phyloP scores from a whole-genome alignment of 2,329 filamentous ascomycete species.

The Cryoendolithus antarcticus region DNA sequence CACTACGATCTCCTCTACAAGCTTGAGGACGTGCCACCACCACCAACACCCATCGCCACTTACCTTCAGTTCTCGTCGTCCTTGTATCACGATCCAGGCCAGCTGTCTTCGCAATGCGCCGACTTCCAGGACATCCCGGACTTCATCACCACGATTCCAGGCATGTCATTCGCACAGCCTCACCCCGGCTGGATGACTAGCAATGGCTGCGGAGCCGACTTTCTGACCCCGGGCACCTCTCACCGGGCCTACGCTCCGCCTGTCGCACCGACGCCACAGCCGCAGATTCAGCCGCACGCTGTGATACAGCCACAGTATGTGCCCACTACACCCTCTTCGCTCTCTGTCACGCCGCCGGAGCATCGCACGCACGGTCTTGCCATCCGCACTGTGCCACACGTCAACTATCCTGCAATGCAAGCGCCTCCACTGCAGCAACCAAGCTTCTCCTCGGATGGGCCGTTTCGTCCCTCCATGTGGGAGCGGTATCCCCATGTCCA shows the following conservation, averaged over 20 bases:
- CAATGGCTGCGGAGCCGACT: slow-evolving; percentile 16
- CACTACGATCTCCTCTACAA: slow-evolving; percentile 94
- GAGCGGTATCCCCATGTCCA: slow-evolving; percentile 31
- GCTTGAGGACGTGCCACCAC: slow-evolving; percentile 36
- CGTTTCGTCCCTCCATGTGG: slow-evolving; percentile 35
- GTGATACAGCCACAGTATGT: slow-evolving; percentile 16
- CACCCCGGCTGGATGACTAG: slow-evolving; percentile 15
- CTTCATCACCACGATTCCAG: slow-evolving; percentile 33
- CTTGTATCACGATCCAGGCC: slow-evolving; percentile 5
- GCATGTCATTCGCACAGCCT: slow-evolving; percentile 27
- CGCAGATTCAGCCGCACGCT: slow-evolving; percentile 17
- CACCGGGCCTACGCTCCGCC: slow-evolving; percentile 15
- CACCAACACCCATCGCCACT: slow-evolving; percentile 19
- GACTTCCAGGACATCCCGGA: slow-evolving; percentile 18
- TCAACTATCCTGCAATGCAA: slow-evolving; percentile 6
- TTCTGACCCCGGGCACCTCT: slow-evolving; percentile 11
- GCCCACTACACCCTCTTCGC: slow-evolving; percentile 5
- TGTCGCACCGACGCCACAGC: slow-evolving; percentile 14
- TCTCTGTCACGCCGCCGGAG: too few relatives aligned
- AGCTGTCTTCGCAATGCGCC: slow-evolving; percentile 2
- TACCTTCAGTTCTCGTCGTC: slow-evolving; percentile 22
- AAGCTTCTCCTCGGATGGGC: slow-evolving; percentile 22
- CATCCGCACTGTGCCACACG: slow-evolving; percentile 16
- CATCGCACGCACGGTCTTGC: slow-evolving; percentile 15
- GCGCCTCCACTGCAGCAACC: slow-evolving; percentile 12